Evolutionary conservation across 2,329 filamentous ascomycete genomes (phyloP), one percentile per base, ranked within the genome.

Genomic region (Aspergillus tamarii): DNA sequence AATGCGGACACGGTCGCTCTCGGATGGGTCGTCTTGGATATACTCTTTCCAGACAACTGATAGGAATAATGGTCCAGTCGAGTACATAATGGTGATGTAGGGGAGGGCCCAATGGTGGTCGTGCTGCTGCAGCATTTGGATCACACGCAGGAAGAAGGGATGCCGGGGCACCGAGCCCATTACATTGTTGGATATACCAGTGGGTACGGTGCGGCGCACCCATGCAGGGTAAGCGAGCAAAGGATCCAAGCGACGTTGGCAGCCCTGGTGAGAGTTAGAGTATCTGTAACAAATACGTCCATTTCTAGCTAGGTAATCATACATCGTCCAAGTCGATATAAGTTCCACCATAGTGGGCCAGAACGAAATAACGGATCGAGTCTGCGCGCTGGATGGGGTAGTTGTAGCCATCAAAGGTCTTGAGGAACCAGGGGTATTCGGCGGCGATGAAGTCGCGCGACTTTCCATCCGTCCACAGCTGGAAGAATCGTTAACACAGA

Each of bases 381-480:
- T 41, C 36, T 12, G 36, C 36, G 12, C 36, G 36, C 16, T 41
- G 36, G 16, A 41, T 41, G 9, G 36, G 36, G 36, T 41, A 41
- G 19, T 19, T 4, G 14, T 41, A 41, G 16, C 36, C 36, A 41
- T 41, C 36, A 19, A 41, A 19, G 12, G 36, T 41, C 12, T 41
- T 5, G 14, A 41, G 36, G 11, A 41, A 41, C 36, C 36, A 41
- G 12, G 36, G 36, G 67, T 64, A 48, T 73, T 71, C 5, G 3
- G 26, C 26, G 26, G 26, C 26, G 26, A 26, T 26, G 26, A 26
- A 26, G 2, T 26, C 26, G 26, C 26, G 26, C 26, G 26, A 26
- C 3, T 26, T 26, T 26, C 4, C 26, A 26, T 26, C 26, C 3
- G 26, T 26, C 26, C 26, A 26, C 26, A 26, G 26, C 26, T 26